A percentile compares a stretch with the other conserved stretches of the same genome.
These are phyloP conservation scores for Vigna hirtella DNA, from an alignment of 306 rosid species.

Conservation along the genomic window DNA sequence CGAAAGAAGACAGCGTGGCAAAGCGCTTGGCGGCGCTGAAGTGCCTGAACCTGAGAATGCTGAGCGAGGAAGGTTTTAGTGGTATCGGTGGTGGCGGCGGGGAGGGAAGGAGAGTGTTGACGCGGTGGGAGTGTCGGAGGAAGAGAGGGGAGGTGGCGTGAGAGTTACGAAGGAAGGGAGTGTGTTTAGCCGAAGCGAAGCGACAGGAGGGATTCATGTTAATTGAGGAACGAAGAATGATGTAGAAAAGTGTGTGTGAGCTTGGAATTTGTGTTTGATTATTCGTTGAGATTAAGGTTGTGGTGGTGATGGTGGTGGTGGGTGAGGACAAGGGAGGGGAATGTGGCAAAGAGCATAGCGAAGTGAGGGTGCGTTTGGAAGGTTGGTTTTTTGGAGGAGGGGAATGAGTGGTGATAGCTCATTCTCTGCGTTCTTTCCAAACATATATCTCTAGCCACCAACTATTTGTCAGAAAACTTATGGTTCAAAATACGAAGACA, in stretches of 20 bases:
- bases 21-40: conserved; percentile 58
- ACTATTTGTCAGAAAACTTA: conserved; percentile 3
- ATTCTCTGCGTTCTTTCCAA: neutral
- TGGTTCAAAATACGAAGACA: conserved; percentile 12
- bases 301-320: conserved; percentile 26
- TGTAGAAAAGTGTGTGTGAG: conserved; percentile 1
- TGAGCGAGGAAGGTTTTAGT: conserved; percentile 25
- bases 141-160: conserved; percentile 41
- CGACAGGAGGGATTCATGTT: conserved; percentile 68
- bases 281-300: conserved; percentile 56
- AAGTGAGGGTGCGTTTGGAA: conserved; percentile 50
- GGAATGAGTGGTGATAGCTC: conserved; percentile 66
- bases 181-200: conserved; percentile 60
- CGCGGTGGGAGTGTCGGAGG: conserved; percentile 9
- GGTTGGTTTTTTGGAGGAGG: conserved; percentile 40
- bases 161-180: conserved; percentile 45
- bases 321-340: conserved; percentile 38
- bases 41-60: conserved; percentile 48
- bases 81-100: conserved; percentile 17
- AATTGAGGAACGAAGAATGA: neutral
- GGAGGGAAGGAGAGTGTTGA: conserved; percentile 37
- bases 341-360: conserved; percentile 44
- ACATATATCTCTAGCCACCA: conserved; percentile 32
- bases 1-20: conserved; percentile 79
- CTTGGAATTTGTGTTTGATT: conserved; percentile 46